Base-by-base conservation (phyloP, 2,329 filamentous ascomycete species). In the Epichloe hybrida region DNA sequence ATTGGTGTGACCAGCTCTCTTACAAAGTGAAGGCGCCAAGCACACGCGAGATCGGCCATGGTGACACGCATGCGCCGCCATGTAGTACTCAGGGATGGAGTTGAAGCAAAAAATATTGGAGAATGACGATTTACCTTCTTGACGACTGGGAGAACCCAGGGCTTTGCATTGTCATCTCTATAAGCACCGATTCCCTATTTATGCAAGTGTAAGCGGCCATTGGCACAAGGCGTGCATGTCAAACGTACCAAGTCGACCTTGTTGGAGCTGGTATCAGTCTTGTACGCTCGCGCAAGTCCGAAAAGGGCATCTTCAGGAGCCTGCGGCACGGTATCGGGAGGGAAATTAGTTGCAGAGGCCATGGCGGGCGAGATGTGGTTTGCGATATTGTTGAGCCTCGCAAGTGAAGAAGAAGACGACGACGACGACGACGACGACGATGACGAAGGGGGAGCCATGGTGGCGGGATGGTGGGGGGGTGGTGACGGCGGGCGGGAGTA, bases 231-330 rank as follows among this genome's bases (percentile, higher is more conserved):
- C 21, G 9, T 13, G 21, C 41, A 17, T 27, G 15, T 6, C 12
- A 34, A 46, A 57, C 75, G 79, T 66, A 93, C 90, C 69, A 98
- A 71, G 71, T 98, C 93, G 58, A 98, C 86, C 73, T 98, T 98
- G 69, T 87, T 81, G 52, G 76, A 69, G 67, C 74, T 76, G 54
- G 79, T 71, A 64, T 98, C 93, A 55, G 85, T 86, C 63, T 82
- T 82, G 75, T 84, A 98, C 54, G 88, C 89, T 56, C 85, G 81
- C 79, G 91, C 89, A 61, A 98, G 74, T 52, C 91, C 90, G 65
- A 98, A 98, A 65, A 98, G 80, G 57, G 91, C 83, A 71, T 98
- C 93, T 68, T 95, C 90, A 46, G 93, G 90, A 54, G 93, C 93
- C 70, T 91, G 84, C 61, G 90, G 87, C 53, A 96, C 88, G 57